phyloP scores from a whole-genome alignment of 331 rosid genomes.

The Stylosanthes scabra region DNA sequence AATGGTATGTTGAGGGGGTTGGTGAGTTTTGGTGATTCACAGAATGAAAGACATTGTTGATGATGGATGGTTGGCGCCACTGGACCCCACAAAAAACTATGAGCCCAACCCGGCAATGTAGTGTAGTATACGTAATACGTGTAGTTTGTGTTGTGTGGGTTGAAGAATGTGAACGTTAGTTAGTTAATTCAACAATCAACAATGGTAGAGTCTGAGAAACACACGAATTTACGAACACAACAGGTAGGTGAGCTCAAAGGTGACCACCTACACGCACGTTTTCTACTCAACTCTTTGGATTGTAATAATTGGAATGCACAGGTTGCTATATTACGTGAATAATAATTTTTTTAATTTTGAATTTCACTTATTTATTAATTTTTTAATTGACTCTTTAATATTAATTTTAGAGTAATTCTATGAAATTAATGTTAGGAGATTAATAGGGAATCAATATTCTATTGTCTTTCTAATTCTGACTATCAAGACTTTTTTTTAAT shows the following conservation, averaged over 20 bases:
- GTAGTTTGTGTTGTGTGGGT: neutral
- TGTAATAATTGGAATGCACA: too few relatives aligned
- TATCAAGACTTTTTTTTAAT: too few relatives aligned
- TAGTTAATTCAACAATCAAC: constrained; percentile 2
- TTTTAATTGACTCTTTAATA: too few relatives aligned
- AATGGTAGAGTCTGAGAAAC: neutral
- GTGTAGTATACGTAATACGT: neutral
- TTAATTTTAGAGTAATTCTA: too few relatives aligned
- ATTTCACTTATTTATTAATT: too few relatives aligned
- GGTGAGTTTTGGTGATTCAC: constrained; percentile 53
- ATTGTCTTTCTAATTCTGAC: too few relatives aligned
- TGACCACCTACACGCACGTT: constrained; percentile 49
- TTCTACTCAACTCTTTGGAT: constrained; percentile 2
- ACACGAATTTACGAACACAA: neutral
- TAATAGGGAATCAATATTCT: too few relatives aligned
- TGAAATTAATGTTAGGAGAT: too few relatives aligned
- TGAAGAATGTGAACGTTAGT: neutral
- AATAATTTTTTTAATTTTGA: too few relatives aligned
- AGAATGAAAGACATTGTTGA: constrained; percentile 42
- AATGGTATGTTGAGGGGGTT: constrained; percentile 39
- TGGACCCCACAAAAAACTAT: constrained; percentile 50
- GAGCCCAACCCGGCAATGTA: neutral
- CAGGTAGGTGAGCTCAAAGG: constrained; percentile 68
- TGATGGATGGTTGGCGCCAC: constrained; percentile 38
- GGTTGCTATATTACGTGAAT: too few relatives aligned